A percentile compares a stretch with the other conserved stretches of the same genome.
Conservation (phyloP, 106 monocot genomes). For the Acanthochlamys bracteata region DNA sequence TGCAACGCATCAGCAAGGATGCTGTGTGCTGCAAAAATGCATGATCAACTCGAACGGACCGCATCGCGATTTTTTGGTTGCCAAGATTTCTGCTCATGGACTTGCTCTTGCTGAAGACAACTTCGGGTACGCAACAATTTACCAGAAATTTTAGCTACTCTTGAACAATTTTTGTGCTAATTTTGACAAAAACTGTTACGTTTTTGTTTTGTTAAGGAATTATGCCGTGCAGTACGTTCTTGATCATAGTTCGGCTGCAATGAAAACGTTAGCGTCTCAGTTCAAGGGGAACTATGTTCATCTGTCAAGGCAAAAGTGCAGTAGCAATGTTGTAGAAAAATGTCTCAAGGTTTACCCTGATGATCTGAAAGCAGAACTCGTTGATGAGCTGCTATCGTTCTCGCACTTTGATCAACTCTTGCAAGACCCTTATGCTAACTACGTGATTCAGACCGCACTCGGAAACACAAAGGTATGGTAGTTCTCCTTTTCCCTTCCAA, state of each 20-base stretch:
- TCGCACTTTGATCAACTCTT: conserved; percentile 41
- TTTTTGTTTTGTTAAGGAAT: conserved; percentile 38
- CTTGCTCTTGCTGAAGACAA: conserved; percentile 35
- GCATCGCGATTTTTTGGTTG: conserved; percentile 13
- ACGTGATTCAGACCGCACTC: conserved; percentile 72
- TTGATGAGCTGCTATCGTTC: conserved; percentile 38
- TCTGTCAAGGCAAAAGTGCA: conserved; percentile 58
- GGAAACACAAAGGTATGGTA: conserved; percentile 33
- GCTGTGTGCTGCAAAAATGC: conserved; percentile 38
- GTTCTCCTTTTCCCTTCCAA: no score
- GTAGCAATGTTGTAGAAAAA: conserved; percentile 83
- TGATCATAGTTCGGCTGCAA: conserved; percentile 17
- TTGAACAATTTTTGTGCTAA: no score
- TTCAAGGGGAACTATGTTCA: conserved; percentile 53
- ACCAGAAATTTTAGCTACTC: no score
- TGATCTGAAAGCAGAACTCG: conserved; percentile 17
- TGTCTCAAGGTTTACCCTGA: conserved; percentile 46
- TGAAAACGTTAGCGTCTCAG: conserved; percentile 23
- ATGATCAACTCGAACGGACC: conserved; percentile 28
- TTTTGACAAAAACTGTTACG: no score
- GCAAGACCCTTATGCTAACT: conserved; percentile 74
- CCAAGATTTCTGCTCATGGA: conserved; percentile 30
- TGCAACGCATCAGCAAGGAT: conserved; percentile 43
- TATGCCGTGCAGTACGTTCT: conserved; percentile 65
- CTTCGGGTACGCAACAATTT: no score